Base-by-base conservation (phyloP, 2,329 filamentous ascomycete genomes). In the Botrytis porri region DNA sequence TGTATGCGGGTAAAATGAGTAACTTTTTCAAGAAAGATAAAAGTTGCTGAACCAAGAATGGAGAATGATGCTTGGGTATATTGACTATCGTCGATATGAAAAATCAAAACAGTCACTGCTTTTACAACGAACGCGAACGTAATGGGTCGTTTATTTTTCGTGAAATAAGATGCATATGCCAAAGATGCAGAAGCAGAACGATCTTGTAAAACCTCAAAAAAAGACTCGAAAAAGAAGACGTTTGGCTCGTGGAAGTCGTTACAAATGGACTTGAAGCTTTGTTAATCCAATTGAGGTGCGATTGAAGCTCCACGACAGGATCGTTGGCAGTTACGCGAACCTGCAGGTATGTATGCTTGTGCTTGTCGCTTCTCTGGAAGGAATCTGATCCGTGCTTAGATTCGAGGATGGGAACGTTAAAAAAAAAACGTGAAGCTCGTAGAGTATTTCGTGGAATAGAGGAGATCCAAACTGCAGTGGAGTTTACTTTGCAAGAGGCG, bases 241-340 rank as follows among this genome's bases (percentile, higher is more conserved):
- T 84, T 80, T 81, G 80, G 79, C 78, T 83, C 83, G 82, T 84
- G 80, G 81, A 82, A 81, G 80, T 84, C 83, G 81, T 84, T 80
- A 83, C 80, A 77, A 77, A 69, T 75, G 77, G 78, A 76, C 75
- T 76, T 77, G 74, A 78, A 78, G 45, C 61, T 71, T 73, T 66
- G 76, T 77, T 74, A 79, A 78, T 78, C 75, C 80, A 80, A 80
- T 80, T 79, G 79, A 77, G 76, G 79, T 79, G 77, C 76, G 79
- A 79, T 75, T 77, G 76, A 77, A 80, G 77, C 76, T 80, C 78
- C 78, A 80, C 77, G 78, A 77, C 77, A 80, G 78, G 73, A 76
- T 75, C 66, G 74, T 74, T 74, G 76, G 70, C 76, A 76, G 77
- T 75, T 78, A 79, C 77, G 79, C 80, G 78, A 79, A 77, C 75